phyloP scores from a whole-genome alignment of 176 grass and related monocot species.

The Oryza nivara region DNA sequence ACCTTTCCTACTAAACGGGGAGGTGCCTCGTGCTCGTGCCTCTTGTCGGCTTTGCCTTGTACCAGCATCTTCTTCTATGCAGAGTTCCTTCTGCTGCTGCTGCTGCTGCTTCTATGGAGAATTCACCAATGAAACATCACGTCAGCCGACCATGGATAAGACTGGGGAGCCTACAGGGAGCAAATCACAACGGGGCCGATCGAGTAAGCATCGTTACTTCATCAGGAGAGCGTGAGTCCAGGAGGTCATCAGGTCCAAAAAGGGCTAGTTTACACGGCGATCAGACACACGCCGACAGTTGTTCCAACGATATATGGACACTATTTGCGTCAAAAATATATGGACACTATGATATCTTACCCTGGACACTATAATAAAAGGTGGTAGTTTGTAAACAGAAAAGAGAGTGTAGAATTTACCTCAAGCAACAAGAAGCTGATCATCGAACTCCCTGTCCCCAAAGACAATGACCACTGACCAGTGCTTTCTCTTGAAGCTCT shows the following conservation, averaged over 20 bases:
- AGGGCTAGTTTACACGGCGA: not conserved
- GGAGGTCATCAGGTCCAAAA: not conserved
- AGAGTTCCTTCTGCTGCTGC: not conserved
- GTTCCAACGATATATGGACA: not conserved
- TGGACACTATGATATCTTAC: not conserved
- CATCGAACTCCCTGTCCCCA: not conserved
- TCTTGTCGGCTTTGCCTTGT: no score
- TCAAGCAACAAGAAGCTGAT: conserved; percentile 6
- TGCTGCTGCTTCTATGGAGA: not conserved
- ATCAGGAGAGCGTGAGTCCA: not conserved
- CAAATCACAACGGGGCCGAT: conserved; percentile 4
- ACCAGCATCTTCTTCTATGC: no score
- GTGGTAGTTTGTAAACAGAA: not conserved
- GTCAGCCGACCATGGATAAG: not conserved
- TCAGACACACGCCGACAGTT: not conserved
- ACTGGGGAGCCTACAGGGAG: not conserved
- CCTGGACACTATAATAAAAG: not conserved
- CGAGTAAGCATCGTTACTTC: not conserved
- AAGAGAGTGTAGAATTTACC: not conserved
- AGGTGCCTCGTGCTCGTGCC: no score
- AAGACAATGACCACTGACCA: not conserved
- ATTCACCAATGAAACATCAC: not conserved
- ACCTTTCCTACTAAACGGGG: not conserved
- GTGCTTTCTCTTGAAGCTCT: not conserved
- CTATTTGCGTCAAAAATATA: not conserved